Evolutionary conservation across 2,329 filamentous ascomycete genomes (phyloP).

Genomic region (Neofusicoccum sp.): DNA sequence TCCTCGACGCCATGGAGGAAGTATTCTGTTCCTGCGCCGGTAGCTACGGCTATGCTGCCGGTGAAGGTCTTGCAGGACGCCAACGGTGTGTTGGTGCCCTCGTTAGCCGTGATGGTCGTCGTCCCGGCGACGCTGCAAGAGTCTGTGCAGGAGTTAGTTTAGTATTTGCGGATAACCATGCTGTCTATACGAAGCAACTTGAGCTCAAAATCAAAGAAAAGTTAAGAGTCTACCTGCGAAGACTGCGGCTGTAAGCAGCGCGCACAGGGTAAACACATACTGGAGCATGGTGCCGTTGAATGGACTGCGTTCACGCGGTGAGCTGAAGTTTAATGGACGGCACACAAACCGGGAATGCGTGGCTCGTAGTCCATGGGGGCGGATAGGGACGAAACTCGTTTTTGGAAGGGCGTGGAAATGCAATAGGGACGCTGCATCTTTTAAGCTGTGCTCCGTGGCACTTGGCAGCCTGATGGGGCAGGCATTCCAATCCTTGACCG

Average conservation of each 20-base stretch:
- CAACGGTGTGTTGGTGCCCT: not conserved
- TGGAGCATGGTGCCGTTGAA: not conserved
- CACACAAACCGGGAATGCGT: not conserved
- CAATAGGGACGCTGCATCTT: not conserved
- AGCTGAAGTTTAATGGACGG: not conserved
- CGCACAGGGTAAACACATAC: not conserved
- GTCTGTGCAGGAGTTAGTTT: not conserved
- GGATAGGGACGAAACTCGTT: not conserved
- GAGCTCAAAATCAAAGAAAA: not conserved
- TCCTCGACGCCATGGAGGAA: not conserved
- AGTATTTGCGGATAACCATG: no score
- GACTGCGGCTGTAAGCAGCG: not conserved
- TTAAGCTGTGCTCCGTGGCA: not conserved
- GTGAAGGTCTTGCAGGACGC: constrained; percentile 3
- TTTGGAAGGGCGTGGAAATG: not conserved
- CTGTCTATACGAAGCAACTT: not conserved
- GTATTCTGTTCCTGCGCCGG: not conserved
- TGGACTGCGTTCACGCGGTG: no score
- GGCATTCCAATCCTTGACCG: not conserved
- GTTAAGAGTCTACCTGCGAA: not conserved
- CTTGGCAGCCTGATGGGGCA: not conserved
- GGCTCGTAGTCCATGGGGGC: not conserved
- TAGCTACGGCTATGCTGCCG: not conserved
- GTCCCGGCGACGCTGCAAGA: not conserved
- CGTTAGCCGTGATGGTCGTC: not conserved